These are phyloP conservation scores for Hygrophila difformis DNA, from an alignment of 257 asterid species.

Conservation along the genomic window DNA sequence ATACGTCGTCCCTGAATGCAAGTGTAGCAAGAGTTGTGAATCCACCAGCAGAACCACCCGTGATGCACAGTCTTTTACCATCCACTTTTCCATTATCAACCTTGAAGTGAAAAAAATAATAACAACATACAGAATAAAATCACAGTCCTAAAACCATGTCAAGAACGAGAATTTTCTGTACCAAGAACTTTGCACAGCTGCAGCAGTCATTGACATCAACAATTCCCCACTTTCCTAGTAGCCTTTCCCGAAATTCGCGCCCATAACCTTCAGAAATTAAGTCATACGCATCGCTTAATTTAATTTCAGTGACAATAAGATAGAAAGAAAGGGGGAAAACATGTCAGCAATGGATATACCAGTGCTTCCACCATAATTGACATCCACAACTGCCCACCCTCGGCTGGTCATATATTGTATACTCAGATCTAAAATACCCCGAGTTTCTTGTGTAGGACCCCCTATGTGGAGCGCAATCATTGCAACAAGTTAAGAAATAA, in stretches of 20 bases:
- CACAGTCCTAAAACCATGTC: too few relatives aligned
- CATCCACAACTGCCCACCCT: conserved; percentile 98
- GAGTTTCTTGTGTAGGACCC: conserved; percentile 94
- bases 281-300: too few relatives aligned
- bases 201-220: conserved; percentile 96
- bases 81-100: conserved; percentile 83
- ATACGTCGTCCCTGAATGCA: conserved; percentile 71
- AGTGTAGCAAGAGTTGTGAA: conserved; percentile 94
- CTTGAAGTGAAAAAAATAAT: conserved; percentile 29
- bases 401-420: conserved; percentile 98
- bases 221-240: conserved; percentile 78
- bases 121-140: not conserved
- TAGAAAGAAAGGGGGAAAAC: not conserved
- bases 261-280: conserved; percentile 68
- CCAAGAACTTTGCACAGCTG: conserved; percentile 91
- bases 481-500: too few relatives aligned
- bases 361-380: conserved; percentile 97
- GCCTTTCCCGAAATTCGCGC: conserved; percentile 80
- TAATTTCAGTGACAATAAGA: too few relatives aligned
- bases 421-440: conserved; percentile 64
- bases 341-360: conserved; percentile 31
- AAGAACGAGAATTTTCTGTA: conserved; percentile 8
- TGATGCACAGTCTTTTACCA: conserved; percentile 72
- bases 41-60: conserved; percentile 99
- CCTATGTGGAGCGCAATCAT: conserved; percentile 29